phyloP scores from a whole-genome alignment of 1,139 yeast species.

The Protomyces lactucae-debilis region DNA sequence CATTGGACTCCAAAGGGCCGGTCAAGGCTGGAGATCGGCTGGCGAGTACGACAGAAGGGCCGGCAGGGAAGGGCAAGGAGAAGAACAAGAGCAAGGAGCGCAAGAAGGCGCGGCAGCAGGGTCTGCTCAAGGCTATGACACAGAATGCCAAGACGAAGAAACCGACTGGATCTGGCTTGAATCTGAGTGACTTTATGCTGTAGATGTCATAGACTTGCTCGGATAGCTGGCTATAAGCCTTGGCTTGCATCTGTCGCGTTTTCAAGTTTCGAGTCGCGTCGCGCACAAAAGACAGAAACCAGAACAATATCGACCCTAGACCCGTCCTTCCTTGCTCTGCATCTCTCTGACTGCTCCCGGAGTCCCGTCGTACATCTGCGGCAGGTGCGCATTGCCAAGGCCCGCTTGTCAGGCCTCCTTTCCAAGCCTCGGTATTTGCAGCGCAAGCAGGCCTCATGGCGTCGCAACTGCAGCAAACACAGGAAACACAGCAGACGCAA shows the following conservation, averaged over 20 bases:
- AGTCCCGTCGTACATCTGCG: too few relatives aligned
- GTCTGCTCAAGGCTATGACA: neutral
- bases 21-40: too few relatives aligned
- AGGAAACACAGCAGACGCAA: slow-evolving; percentile 7
- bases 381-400: too few relatives aligned
- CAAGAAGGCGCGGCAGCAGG: neutral
- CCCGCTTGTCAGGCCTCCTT: too few relatives aligned
- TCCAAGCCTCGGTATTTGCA: too few relatives aligned
- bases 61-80: neutral
- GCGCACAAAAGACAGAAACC: too few relatives aligned
- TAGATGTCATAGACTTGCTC: neutral
- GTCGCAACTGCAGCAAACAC: slow-evolving; percentile 1
- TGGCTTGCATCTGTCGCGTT: too few relatives aligned
- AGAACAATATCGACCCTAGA: too few relatives aligned
- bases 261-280: too few relatives aligned
- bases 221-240: too few relatives aligned
- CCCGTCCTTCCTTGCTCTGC: too few relatives aligned
- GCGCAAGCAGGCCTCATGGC: neutral
- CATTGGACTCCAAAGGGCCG: neutral
- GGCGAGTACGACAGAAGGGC: neutral
- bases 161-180: neutral
- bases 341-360: too few relatives aligned
- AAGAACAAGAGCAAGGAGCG: neutral
- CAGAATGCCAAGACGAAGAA: neutral
- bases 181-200: neutral